A percentile compares a stretch with the other conserved stretches of the same genome.
Conservation (phyloP, 202 grass and related monocot genomes). For the Carex sylvatica region DNA sequence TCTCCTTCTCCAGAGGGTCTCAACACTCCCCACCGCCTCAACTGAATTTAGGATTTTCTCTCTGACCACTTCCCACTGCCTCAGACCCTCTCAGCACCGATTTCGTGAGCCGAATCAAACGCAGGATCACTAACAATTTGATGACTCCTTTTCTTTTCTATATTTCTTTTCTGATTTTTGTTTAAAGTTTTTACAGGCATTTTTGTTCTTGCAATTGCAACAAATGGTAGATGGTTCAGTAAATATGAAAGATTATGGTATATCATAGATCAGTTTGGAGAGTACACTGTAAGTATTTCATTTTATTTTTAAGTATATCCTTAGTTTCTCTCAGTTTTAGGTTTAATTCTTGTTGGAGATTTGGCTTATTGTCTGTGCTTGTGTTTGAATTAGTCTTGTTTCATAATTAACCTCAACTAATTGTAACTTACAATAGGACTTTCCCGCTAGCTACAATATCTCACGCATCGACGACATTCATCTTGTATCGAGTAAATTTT, state of each 20-base stretch:
- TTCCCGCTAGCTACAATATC: too few species aligned
- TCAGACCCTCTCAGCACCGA: too few species aligned
- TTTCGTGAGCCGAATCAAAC: not conserved
- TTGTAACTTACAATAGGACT: not conserved
- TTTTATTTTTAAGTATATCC: not conserved
- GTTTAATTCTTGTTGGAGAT: not conserved
- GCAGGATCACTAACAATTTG: not conserved
- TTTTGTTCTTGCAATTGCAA: slow-evolving; percentile 16
- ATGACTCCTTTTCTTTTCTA: not conserved
- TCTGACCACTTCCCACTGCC: too few species aligned
- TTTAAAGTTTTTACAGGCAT: not conserved
- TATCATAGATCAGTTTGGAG: not conserved
- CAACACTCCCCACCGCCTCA: too few species aligned
- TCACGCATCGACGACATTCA: too few species aligned
- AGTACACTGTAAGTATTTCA: slow-evolving; percentile 15
- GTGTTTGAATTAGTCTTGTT: not conserved
- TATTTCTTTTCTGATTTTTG: not conserved
- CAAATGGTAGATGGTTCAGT: slow-evolving; percentile 9
- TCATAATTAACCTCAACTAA: not conserved
- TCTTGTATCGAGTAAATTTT: too few species aligned
- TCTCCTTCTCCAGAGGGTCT: too few species aligned
- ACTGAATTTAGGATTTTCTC: too few species aligned
- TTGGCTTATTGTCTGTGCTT: not conserved
- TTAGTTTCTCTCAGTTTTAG: not conserved
- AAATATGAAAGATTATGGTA: not conserved